Base-by-base conservation (phyloP, 345 rosid species). In the Sisymbrium altissimum region DNA sequence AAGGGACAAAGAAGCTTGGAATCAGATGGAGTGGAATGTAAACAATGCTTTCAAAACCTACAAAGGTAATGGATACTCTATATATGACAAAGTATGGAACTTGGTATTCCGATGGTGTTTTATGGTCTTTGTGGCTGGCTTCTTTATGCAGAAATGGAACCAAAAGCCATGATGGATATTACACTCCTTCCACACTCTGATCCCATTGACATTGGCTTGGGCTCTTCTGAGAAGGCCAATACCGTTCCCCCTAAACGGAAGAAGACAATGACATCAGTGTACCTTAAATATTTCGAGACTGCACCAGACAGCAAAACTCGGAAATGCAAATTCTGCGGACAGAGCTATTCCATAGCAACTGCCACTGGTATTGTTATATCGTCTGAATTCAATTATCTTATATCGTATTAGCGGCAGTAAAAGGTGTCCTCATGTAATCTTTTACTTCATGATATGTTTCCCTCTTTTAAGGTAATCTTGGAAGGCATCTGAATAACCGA, bases 181-280 rank as follows among this genome's bases (percentile, higher is more conserved):
- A 41, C 83, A n/a, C 84, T 85, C 45, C 75, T 87, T 66, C 89
- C 89, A 17, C 69, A 23, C 63, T 80, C 88, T 73, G 91, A 93
- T 79, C 76, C 88, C 11, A 65, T 78, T 64, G 90, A 89, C 71
- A 86, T 88, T 52, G 96, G 81, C 68, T 67, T 89, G 68, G 88
- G 84, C 73, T 89, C 98, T 76, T 86, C 97, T 0, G 96, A 87
- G 7, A 89, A 91, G 77, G 81, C 85, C 40, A 81, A 56, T 73
- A 21, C 83, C 55, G 59, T 53, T 66, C 78, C 85, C 4, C 75
- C 92, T 27, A 93, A 93, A 79, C 86, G 98, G 45, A 94, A 91
- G 85, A 94, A 94, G 85, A 91, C 97, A 0, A 89, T 91, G 98
- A 94, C 98, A n/a, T 94, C 98, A 5, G 90, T 91, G 10, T 93